Evolutionary conservation across 1,284 basidiomycete species (phyloP).

Genomic region (Boletus sp.): DNA sequence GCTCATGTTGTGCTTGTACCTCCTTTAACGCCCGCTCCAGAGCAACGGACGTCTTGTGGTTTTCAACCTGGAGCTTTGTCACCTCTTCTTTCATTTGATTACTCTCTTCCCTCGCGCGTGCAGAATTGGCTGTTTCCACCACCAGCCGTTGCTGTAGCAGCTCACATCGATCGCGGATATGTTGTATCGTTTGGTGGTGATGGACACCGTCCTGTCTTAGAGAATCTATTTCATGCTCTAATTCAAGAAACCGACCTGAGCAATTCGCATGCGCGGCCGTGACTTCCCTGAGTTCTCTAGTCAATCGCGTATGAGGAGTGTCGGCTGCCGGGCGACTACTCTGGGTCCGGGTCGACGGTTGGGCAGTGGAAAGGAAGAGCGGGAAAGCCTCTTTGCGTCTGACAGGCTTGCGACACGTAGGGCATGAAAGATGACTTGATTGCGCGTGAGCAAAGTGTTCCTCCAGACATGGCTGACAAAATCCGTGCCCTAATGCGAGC

Average conservation of each 20-base stretch:
- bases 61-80: conserved; percentile 23
- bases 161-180: conserved; percentile 18
- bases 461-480: conserved; percentile 28
- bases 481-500: conserved; percentile 29
- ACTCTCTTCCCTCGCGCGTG: conserved; percentile 14
- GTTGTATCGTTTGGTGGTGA: conserved; percentile 10
- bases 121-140: conserved; percentile 8
- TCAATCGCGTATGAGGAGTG: conserved; percentile 7
- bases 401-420: conserved; percentile 30
- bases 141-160: conserved; percentile 10
- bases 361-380: conserved; percentile 25
- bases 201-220: conserved; percentile 11
- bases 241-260: conserved; percentile 6
- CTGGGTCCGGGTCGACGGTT: conserved; percentile 7
- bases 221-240: conserved; percentile 14
- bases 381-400: conserved; percentile 27
- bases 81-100: conserved; percentile 17
- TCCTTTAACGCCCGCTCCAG: conserved; percentile 20
- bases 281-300: conserved; percentile 16
- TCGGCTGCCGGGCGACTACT: conserved; percentile 4
- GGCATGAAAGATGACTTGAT: conserved; percentile 15
- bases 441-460: conserved; percentile 21
- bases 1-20: conserved; percentile 15
- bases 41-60: conserved; percentile 19
- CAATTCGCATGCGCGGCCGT: conserved; percentile 17